Evolutionary conservation across 1,284 basidiomycete genomes (phyloP), one percentile per base, ranked within the genome.

Genomic region (Ustilago cynodontis): DNA sequence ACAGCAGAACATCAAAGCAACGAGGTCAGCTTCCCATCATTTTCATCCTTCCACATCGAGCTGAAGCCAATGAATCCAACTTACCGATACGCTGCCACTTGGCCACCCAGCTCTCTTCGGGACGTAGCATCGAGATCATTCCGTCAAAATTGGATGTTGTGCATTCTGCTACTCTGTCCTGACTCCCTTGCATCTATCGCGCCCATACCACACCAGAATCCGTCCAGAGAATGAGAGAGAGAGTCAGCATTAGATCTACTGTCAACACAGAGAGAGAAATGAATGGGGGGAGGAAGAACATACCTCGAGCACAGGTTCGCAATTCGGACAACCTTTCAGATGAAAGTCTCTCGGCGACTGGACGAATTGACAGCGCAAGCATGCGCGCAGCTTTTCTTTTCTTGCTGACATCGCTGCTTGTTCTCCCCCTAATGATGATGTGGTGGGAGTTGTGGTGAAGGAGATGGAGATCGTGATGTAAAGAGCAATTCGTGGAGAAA

Each of bases 61-160:
- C 14, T 39, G 10, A 14, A 11, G 35, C 31, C 6, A 20, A 29
- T 2, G 26, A 20, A n/a, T 4, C 6, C 2, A 18, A 78, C 76
- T 64, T 65, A 83, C 78, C 71, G 22, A 85, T 74, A 0, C 77
- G 69, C 43, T 80, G 78, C 81, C 78, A 84, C 59, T 80, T 79
- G 8, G 94, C 93, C 11, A 98, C 95, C 96, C 96, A 99, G 87
- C 94, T 95, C 70, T 91, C 90, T 80, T 94, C 92, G 1, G 95
- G 93, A 81, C 94, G 91, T 62, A 95, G 91, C 75, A 95, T 91
- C 5, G 94, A 91, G 79, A 98, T 93, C 56, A 94, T 90, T 20
- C 97, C 97, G 82, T 98, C 96, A 82, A 93, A 99, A 77, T 93
- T 92, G 1, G 93, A 92, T n/a, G 94, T 96, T 10, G 96, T 99